A percentile compares a stretch with the other conserved stretches of the same genome.
phyloP scores from a whole-genome alignment of 257 asterid species.

The Petunia secreta region DNA sequence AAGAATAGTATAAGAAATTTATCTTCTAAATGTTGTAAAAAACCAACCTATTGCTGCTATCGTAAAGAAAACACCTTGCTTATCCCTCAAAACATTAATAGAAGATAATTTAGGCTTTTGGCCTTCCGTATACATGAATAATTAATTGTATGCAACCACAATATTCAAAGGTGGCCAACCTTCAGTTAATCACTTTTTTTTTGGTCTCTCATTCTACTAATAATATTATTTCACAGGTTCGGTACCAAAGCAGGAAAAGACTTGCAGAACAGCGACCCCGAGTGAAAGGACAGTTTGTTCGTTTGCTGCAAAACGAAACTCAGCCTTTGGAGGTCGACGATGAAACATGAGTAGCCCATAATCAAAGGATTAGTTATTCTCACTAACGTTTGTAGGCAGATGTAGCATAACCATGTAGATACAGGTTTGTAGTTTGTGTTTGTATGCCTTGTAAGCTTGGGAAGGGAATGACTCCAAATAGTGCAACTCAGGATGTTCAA shows the following conservation, averaged over 20 bases:
- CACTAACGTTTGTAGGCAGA: not conserved
- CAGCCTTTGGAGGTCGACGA: not conserved
- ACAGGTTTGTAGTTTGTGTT: constrained; percentile 19
- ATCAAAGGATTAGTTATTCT: not conserved
- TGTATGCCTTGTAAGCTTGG: constrained; percentile 1
- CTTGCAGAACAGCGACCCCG: constrained; percentile 38
- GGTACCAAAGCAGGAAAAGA: constrained; percentile 33
- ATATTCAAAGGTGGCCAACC: not conserved
- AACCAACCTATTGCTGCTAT: not conserved
- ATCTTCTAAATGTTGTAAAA: not conserved
- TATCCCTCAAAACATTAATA: too few relatives aligned
- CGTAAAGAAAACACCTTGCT: not conserved
- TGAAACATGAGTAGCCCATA: not conserved
- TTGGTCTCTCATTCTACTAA: not conserved
- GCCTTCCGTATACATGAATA: not conserved
- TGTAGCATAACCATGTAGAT: constrained; percentile 14
- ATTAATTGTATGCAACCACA: not conserved
- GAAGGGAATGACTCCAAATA: not conserved
- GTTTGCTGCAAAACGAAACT: constrained; percentile 21
- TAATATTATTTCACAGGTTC: constrained; percentile 20
- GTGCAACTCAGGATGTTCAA: not conserved
- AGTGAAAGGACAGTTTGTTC: constrained; percentile 37
- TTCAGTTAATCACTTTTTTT: constrained; percentile 6
- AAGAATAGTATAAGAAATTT: not conserved
- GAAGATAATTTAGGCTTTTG: not conserved